Evolutionary conservation across 768 basidiomycete genomes (phyloP).

Genomic region (Rhizopogon roseolus): DNA sequence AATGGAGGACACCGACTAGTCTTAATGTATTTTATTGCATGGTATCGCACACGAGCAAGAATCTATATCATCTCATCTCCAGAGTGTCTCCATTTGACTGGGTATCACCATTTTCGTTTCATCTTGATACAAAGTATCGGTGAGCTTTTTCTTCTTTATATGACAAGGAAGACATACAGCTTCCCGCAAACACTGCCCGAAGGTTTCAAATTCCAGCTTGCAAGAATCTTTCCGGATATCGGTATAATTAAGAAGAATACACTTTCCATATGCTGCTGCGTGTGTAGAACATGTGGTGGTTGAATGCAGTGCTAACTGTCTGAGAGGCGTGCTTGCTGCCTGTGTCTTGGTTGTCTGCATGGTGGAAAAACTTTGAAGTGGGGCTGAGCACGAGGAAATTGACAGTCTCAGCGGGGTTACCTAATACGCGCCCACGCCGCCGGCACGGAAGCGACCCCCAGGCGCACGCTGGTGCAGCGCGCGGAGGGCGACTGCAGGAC

Average conservation of each 20-base stretch:
- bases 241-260: conserved; percentile 75
- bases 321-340: conserved; percentile 43
- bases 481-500: no score
- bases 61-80: conserved; percentile 3
- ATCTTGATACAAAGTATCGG: conserved; percentile 30
- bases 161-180: conserved; percentile 50
- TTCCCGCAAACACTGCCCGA: conserved; percentile 75
- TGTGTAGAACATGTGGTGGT: conserved; percentile 69
- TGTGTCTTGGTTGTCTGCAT: conserved; percentile 25
- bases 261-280: conserved; percentile 82
- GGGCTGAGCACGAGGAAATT: no score
- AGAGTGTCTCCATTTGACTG: conserved; percentile 18
- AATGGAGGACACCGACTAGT: conserved; percentile 15
- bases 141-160: neutral
- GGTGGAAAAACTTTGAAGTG: neutral
- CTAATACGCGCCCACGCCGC: no score
- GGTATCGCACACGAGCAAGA: conserved; percentile 9
- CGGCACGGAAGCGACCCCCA: no score
- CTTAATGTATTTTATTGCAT: conserved; percentile 11
- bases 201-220: conserved; percentile 76
- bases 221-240: conserved; percentile 86
- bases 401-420: no score
- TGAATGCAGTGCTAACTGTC: conserved; percentile 63
- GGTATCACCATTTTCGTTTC: conserved; percentile 49
- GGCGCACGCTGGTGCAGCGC: no score